phyloP scores from a whole-genome alignment of 371 early-diverging fungal genomes.

The Polyrhizophydium stewartii region DNA sequence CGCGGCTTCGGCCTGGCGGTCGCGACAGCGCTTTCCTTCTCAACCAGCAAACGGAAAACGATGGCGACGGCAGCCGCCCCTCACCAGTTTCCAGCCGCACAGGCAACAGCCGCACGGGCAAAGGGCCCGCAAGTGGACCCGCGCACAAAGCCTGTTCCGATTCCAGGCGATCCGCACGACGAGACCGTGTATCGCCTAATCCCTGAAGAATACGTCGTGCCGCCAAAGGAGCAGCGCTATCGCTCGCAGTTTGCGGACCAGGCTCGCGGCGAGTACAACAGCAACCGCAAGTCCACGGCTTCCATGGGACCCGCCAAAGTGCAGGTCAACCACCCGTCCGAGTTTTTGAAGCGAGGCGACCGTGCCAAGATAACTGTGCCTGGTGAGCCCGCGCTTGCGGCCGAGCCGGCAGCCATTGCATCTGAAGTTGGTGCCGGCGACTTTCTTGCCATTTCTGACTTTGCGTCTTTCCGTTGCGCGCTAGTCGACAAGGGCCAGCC shows the following conservation, averaged over 20 bases:
- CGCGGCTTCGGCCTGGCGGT: too few species aligned
- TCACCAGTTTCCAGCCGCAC: too few species aligned
- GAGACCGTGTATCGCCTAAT: constrained; percentile 46
- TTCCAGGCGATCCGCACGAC: constrained; percentile 33
- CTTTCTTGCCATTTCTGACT: constrained; percentile 1
- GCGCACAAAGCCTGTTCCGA: constrained; percentile 9
- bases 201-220: constrained; percentile 29
- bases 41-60: too few species aligned
- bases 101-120: too few species aligned
- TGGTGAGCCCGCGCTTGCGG: constrained; percentile 8
- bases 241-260: constrained; percentile 29
- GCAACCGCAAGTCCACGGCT: constrained; percentile 34
- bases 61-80: too few species aligned
- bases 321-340: constrained; percentile 19
- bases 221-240: constrained; percentile 33
- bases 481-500: constrained; percentile 5
- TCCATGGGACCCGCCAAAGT: constrained; percentile 48
- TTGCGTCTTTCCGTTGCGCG: too few species aligned
- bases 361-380: constrained; percentile 12
- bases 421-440: neutral
- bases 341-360: constrained; percentile 41
- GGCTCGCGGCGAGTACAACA: constrained; percentile 32
- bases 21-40: too few species aligned
- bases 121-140: too few species aligned
- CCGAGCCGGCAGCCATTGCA: neutral